Conservation (phyloP, 768 basidiomycete genomes). For the Lentinula sp. region DNA sequence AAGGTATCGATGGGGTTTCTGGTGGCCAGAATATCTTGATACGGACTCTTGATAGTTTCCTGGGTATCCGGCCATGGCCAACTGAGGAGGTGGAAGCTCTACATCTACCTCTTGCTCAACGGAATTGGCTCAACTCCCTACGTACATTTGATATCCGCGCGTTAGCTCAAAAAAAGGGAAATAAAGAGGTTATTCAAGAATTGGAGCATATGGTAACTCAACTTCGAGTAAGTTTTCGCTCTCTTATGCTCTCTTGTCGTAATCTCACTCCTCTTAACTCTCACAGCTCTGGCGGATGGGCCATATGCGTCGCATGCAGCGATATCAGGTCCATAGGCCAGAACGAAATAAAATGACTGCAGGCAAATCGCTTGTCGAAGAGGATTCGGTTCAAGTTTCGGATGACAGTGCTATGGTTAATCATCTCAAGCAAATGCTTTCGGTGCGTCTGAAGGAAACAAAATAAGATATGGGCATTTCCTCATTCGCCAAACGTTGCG, state of each 20-base stretch:
- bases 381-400: neutral
- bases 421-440: slow-evolving; percentile 4
- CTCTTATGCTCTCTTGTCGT: neutral
- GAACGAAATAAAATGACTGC: slow-evolving; percentile 6
- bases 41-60: slow-evolving; percentile 10
- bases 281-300: slow-evolving; percentile 3
- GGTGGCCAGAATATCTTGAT: slow-evolving; percentile 11
- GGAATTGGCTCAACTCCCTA: slow-evolving; percentile 8
- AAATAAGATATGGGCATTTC: slow-evolving; percentile 15
- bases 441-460: slow-evolving; percentile 3
- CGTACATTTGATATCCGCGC: slow-evolving; percentile 5
- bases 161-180: neutral
- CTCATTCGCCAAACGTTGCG: neutral
- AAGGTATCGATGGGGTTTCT: slow-evolving; percentile 10
- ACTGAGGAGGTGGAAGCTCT: slow-evolving; percentile 9
- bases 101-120: slow-evolving; percentile 9
- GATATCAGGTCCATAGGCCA: slow-evolving; percentile 1
- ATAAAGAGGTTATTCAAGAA: neutral
- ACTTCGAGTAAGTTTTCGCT: neutral
- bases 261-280: neutral
- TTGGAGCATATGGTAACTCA: slow-evolving; percentile 4
- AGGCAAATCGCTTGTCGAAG: slow-evolving; percentile 3
- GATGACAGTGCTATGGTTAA: neutral
- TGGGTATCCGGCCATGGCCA: slow-evolving; percentile 11
- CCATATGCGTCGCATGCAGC: slow-evolving; percentile 5